Percentiles rank a stretch among this genome's conserved stretches.
phyloP scores from a whole-genome alignment of 2,329 filamentous ascomycete genomes.

The Pestalotiopsis sp. region DNA sequence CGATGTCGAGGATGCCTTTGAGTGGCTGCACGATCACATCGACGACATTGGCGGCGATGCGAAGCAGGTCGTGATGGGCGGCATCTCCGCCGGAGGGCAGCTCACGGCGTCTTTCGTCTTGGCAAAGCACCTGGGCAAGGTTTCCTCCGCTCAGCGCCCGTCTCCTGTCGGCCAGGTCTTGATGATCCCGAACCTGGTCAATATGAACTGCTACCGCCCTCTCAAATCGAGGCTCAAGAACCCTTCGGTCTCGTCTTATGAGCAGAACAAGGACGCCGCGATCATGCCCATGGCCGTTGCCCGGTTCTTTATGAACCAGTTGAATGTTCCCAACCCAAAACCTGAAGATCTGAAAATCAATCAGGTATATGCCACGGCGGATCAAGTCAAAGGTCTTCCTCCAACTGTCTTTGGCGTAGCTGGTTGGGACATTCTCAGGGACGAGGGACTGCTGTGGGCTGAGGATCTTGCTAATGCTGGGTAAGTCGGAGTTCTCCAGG shows the following conservation, averaged over 20 bases:
- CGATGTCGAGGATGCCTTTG: conserved; percentile 56
- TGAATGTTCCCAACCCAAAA: conserved; percentile 27
- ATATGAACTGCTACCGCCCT: conserved; percentile 26
- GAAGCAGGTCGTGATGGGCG: conserved; percentile 44
- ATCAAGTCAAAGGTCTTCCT: conserved; percentile 11
- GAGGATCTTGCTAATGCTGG: conserved; percentile 7
- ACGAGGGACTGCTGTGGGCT: conserved; percentile 11
- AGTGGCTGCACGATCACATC: conserved; percentile 53
- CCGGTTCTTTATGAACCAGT: conserved; percentile 31
- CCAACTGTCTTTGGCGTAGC: conserved; percentile 14
- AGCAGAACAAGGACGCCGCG: conserved; percentile 50
- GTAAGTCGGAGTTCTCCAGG: neutral
- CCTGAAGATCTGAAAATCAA: conserved; percentile 39
- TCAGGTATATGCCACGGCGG: conserved; percentile 32
- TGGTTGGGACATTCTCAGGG: conserved; percentile 8
- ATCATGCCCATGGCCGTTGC: conserved; percentile 44
- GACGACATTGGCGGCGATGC: conserved; percentile 39
- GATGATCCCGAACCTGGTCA: conserved; percentile 50
- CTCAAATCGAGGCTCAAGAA: conserved; percentile 39
- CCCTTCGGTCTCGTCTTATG: conserved; percentile 44
- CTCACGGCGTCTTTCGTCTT: conserved; percentile 42
- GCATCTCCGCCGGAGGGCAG: conserved; percentile 50
- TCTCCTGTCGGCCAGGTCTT: conserved; percentile 52
- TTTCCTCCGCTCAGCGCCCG: conserved; percentile 20
- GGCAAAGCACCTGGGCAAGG: conserved; percentile 35